Evolutionary conservation across 2,329 filamentous ascomycete genomes (phyloP), one percentile per base, ranked within the genome.

Genomic region (Byssothecium circinans): DNA sequence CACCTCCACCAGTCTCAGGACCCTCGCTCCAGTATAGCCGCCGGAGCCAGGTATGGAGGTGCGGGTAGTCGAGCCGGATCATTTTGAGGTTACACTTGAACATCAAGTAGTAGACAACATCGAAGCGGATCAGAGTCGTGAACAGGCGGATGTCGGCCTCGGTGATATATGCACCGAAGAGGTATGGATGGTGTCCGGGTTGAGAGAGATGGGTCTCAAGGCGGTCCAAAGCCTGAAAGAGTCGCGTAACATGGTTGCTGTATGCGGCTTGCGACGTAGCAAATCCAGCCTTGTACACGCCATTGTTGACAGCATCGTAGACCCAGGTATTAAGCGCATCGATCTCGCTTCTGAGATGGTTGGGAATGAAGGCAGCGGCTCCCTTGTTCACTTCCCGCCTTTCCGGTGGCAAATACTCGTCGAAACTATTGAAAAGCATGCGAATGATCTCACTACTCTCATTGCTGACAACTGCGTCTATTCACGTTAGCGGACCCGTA

Each of bases 251-350:
- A 61, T 88, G 86, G 50, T 81, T 80, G 62, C 92, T 87, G 70
- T 96, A 96, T 1, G 89, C 89, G 55, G 84, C 81, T 71, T 92
- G 86, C 1, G 87, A 88, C 3, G 85, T 91, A 22, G 91, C 91
- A 65, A 96, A 96, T 29, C 91, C 91, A 49, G 84, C 71, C 58
- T 79, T 78, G 60, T 78, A 82, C 4, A 81, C 76, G 0, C 78
- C 79, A 48, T 82, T 79, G 60, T 81, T 81, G 47, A 81, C 72
- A 2, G 63, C 66, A 39, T 76, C 82, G 71, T 95, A 95, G 22
- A 85, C 89, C 90, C 91, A 96, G 43, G 79, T 80, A 68, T 95
- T 88, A 37, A 85, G 78, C 50, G 82, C 81, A 52, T 96, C 90
- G 60, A 96, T 95, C 41, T 86, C 70, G 33, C 60, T 60, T 35